Percentiles rank a stretch among this genome's conserved stretches.
Conservation (phyloP, 164 flowering plant genomes). For the Hamamelis virginiana region DNA sequence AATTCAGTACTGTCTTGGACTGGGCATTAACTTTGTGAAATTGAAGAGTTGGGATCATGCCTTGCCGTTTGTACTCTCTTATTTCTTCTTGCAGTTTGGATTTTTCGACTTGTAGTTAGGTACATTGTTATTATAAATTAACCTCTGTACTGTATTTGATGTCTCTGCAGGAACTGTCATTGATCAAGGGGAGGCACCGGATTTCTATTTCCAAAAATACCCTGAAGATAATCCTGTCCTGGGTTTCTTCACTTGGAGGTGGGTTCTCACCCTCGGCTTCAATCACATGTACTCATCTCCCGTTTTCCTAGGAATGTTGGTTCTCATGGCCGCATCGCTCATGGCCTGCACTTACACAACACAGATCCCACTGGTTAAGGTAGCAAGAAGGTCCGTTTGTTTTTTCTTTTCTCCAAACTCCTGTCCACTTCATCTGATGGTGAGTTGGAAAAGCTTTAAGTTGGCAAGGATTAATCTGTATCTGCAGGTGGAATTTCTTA, state of each 20-base stretch:
- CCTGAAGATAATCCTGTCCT: constrained; percentile 83
- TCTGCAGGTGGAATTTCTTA: constrained; percentile 76
- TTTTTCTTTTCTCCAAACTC: constrained; percentile 13
- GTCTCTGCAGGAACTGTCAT: constrained; percentile 68
- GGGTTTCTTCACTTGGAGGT: constrained; percentile 91
- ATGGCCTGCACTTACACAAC: constrained; percentile 99
- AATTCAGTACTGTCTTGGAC: not conserved
- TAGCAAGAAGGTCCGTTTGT: constrained; percentile 78
- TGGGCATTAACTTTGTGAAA: not conserved
- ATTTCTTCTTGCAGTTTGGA: not conserved
- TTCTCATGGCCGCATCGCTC: constrained; percentile 76
- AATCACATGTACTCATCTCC: constrained; percentile 97
- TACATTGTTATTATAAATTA: not conserved
- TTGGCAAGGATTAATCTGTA: constrained; percentile 22
- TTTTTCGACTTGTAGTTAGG: not conserved
- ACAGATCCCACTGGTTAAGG: constrained; percentile 89
- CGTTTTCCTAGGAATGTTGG: constrained; percentile 74
- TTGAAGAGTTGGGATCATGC: not conserved
- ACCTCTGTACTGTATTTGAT: not conserved
- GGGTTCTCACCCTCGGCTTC: constrained; percentile 81
- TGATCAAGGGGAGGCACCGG: constrained; percentile 97
- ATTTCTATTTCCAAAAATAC: constrained; percentile 68
- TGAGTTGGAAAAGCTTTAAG: constrained; percentile 20
- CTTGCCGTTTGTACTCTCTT: not conserved
- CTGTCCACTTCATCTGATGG: constrained; percentile 11